These are phyloP conservation scores for Euphorbia schlechtendalii DNA, from an alignment of 441 rosid genomes.

Conservation along the genomic window DNA sequence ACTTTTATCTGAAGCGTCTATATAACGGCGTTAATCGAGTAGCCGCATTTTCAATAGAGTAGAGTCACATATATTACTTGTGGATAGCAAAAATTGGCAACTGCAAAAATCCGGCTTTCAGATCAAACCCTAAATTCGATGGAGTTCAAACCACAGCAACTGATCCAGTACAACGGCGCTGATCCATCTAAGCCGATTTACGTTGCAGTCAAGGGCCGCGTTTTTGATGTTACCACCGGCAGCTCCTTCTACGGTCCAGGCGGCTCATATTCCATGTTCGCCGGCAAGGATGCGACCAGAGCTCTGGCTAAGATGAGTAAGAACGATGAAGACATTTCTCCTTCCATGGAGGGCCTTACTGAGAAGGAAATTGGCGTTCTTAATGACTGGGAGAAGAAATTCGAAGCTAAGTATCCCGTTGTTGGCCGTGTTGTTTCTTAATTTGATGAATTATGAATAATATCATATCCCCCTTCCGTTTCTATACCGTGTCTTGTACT, in stretches of 20 bases:
- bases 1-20: too few relatives aligned
- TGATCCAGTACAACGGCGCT: constrained; percentile 57
- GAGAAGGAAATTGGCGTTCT: constrained; percentile 74
- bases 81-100: too few relatives aligned
- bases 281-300: constrained; percentile 81
- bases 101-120: too few relatives aligned
- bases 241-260: constrained; percentile 73
- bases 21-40: too few relatives aligned
- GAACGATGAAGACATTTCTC: constrained; percentile 59
- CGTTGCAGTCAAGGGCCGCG: constrained; percentile 65
- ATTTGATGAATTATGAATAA: not conserved
- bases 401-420: constrained; percentile 74
- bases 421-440: constrained; percentile 59
- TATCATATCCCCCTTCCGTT: not conserved
- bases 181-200: constrained; percentile 75
- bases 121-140: constrained; percentile 17
- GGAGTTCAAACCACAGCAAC: constrained; percentile 65
- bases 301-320: constrained; percentile 93
- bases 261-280: constrained; percentile 62
- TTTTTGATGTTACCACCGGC: constrained; percentile 67
- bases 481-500: not conserved
- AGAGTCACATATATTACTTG: too few relatives aligned
- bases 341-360: constrained; percentile 58
- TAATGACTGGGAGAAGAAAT: constrained; percentile 82
- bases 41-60: too few relatives aligned